phyloP scores from a whole-genome alignment of 2,329 filamentous ascomycete genomes.

The Acarospora socialis region DNA sequence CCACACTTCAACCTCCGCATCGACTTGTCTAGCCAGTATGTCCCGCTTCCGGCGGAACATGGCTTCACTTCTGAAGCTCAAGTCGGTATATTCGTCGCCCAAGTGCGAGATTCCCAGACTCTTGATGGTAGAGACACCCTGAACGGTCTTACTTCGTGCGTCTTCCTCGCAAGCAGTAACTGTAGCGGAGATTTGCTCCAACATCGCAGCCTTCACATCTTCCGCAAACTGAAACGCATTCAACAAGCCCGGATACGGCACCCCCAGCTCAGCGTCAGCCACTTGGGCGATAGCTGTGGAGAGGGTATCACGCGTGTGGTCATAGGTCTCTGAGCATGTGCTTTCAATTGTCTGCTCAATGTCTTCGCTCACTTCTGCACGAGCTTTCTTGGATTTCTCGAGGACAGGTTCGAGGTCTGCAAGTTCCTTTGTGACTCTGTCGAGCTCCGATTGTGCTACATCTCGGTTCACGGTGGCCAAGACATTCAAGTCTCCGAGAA shows the following conservation, averaged over 20 bases:
- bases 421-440: constrained; percentile 68
- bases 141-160: constrained; percentile 62
- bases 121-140: constrained; percentile 76
- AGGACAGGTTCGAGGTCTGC: constrained; percentile 71
- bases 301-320: constrained; percentile 63
- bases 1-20: constrained; percentile 74
- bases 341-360: constrained; percentile 72
- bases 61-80: constrained; percentile 77
- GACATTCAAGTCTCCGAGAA: constrained; percentile 71
- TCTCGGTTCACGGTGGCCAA: constrained; percentile 78
- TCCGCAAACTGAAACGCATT: constrained; percentile 85
- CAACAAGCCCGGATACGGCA: constrained; percentile 76
- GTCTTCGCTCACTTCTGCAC: constrained; percentile 63
- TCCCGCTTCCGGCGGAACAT: constrained; percentile 87
- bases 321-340: constrained; percentile 74
- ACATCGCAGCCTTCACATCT: constrained; percentile 80
- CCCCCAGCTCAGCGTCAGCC: constrained; percentile 62
- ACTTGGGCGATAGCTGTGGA: constrained; percentile 61
- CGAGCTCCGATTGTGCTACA: constrained; percentile 70
- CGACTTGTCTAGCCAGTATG: constrained; percentile 66
- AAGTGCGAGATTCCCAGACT: constrained; percentile 78
- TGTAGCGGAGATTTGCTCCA: constrained; percentile 68
- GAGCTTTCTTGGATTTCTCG: constrained; percentile 69
- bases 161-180: constrained; percentile 72
- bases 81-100: constrained; percentile 70